Percentiles rank a stretch among this genome's conserved stretches.
phyloP scores from a whole-genome alignment of 495 filamentous ascomycete genomes.

The Ramalina peruviana region DNA sequence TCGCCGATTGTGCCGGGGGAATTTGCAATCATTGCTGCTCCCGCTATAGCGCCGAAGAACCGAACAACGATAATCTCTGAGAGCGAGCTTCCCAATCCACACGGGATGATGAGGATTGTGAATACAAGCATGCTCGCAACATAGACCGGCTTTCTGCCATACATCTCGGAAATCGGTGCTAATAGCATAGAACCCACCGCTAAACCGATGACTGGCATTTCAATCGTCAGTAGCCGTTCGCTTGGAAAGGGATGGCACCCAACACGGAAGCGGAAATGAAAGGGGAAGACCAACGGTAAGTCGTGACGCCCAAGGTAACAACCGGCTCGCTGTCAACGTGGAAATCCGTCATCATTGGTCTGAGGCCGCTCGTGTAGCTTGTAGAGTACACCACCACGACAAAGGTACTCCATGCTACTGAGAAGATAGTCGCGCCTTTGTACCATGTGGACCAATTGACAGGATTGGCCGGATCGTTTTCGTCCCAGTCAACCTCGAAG shows the following conservation, averaged over 20 bases:
- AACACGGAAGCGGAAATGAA: not conserved
- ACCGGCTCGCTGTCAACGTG: slow-evolving; percentile 36
- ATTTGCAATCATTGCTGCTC: slow-evolving; percentile 67
- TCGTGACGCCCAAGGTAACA: slow-evolving; percentile 64
- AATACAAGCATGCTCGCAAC: slow-evolving; percentile 47
- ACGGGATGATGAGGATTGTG: slow-evolving; percentile 54
- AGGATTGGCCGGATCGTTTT: slow-evolving; percentile 54
- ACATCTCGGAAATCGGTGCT: slow-evolving; percentile 67
- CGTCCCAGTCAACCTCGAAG: slow-evolving; percentile 64
- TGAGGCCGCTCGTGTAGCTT: slow-evolving; percentile 57
- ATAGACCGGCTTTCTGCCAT: slow-evolving; percentile 63
- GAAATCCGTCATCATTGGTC: slow-evolving; percentile 56
- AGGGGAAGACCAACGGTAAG: slow-evolving; percentile 37
- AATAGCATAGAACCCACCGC: slow-evolving; percentile 59
- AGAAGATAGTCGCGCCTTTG: slow-evolving; percentile 44
- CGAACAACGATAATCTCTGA: slow-evolving; percentile 50
- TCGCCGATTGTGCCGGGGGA: slow-evolving; percentile 74
- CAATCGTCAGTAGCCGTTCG: not conserved
- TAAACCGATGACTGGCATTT: slow-evolving; percentile 32
- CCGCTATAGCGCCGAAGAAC: slow-evolving; percentile 66
- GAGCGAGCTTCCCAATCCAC: slow-evolving; percentile 52
- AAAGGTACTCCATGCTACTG: slow-evolving; percentile 42
- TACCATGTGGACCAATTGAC: slow-evolving; percentile 61
- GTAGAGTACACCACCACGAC: slow-evolving; percentile 68
- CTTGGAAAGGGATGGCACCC: slow-evolving; percentile 10